A percentile compares a stretch with the other conserved stretches of the same genome.
phyloP scores from a whole-genome alignment of 2,329 filamentous ascomycete genomes.

The Trichophyton mentagrophytes region DNA sequence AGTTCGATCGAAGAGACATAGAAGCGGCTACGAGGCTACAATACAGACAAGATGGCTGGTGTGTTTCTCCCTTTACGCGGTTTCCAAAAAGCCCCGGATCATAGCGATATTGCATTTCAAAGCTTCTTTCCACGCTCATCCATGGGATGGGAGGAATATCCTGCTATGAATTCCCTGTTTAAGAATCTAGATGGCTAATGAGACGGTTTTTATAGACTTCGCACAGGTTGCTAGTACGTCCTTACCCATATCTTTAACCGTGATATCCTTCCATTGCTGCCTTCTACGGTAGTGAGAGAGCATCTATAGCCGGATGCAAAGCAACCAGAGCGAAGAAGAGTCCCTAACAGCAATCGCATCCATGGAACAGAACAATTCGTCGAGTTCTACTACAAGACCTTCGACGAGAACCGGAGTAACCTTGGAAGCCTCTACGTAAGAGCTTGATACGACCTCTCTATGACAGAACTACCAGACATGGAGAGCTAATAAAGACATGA shows the following conservation, averaged over 20 bases:
- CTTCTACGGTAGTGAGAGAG: not conserved
- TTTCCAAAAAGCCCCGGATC: constrained; percentile 10
- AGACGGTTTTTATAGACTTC: constrained; percentile 22
- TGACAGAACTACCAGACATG: not conserved
- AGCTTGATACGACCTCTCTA: not conserved
- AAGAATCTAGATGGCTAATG: not conserved
- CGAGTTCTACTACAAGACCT: constrained; percentile 78
- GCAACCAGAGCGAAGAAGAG: constrained; percentile 42
- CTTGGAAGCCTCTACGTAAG: constrained; percentile 67
- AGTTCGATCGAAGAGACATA: not conserved
- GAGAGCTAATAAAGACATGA: constrained; percentile 3
- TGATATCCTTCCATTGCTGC: not conserved
- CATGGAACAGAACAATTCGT: constrained; percentile 63
- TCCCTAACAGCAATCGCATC: constrained; percentile 8
- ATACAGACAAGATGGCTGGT: constrained; percentile 25
- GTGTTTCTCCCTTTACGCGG: constrained; percentile 14
- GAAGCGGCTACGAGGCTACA: not conserved
- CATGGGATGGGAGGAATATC: not conserved
- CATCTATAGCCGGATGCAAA: not conserved
- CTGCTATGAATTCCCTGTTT: not conserved
- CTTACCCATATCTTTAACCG: not conserved
- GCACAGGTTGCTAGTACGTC: constrained; percentile 29
- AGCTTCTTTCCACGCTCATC: not conserved
- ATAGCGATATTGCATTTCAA: not conserved
- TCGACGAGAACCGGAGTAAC: constrained; percentile 56